Conservation (phyloP, 108 stramenopile genomes). For the Conticribra weissflogii region DNA sequence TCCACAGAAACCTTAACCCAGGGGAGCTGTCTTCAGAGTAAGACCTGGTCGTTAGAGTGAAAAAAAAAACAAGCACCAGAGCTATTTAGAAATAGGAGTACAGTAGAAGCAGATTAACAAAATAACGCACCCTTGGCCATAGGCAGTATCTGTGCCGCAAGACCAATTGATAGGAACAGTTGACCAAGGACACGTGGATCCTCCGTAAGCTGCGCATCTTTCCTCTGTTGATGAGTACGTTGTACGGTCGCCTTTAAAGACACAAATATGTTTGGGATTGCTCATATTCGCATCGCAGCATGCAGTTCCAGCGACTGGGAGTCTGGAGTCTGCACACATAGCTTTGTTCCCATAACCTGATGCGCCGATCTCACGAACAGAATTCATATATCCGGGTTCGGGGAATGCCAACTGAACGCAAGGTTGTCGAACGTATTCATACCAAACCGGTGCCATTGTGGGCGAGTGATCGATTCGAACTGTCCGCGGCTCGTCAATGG, state of each 20-base stretch:
- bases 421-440: constrained; percentile 31
- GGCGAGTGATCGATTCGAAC: constrained; percentile 39
- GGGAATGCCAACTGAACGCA: constrained; percentile 47
- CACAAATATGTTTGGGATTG: constrained; percentile 29
- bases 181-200: constrained; percentile 27
- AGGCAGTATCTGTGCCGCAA: constrained; percentile 29
- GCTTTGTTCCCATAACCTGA: constrained; percentile 36
- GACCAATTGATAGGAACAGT: constrained; percentile 14
- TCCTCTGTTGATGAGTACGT: constrained; percentile 23
- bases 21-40: constrained; percentile 13
- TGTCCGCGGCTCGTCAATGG: constrained; percentile 30
- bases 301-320: constrained; percentile 37
- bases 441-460: constrained; percentile 23
- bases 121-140: constrained; percentile 2
- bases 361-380: constrained; percentile 31
- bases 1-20: constrained; percentile 52
- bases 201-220: constrained; percentile 26
- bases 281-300: constrained; percentile 25
- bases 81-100: not conserved
- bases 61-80: not conserved
- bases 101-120: not conserved
- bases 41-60: not conserved
- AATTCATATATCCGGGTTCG: constrained; percentile 16
- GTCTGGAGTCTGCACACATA: constrained; percentile 33
- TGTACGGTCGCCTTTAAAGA: constrained; percentile 35